phyloP scores from a whole-genome alignment of 768 basidiomycete species.

The Neoboletus magnificus region DNA sequence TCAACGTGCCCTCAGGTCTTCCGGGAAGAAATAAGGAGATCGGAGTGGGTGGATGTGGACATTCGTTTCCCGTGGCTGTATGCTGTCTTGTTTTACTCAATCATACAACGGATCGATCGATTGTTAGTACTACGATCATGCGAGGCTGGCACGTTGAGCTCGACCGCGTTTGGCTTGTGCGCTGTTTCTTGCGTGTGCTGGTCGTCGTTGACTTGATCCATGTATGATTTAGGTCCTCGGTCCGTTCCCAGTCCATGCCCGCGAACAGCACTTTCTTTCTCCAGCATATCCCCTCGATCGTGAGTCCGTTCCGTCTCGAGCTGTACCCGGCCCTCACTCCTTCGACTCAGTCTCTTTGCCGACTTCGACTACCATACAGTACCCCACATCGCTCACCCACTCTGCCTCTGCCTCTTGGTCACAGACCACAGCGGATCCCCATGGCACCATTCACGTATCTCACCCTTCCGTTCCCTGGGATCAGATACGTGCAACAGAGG shows the following conservation, averaged over 20 bases:
- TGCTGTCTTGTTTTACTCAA: background rate
- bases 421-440: slow-evolving; percentile 35
- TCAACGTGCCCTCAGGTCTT: slow-evolving; percentile 42
- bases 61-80: slow-evolving; percentile 3
- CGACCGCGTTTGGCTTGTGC: slow-evolving; percentile 29
- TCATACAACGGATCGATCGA: background rate
- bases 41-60: background rate
- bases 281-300: slow-evolving; percentile 71
- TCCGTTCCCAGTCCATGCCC: slow-evolving; percentile 79
- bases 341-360: slow-evolving; percentile 9
- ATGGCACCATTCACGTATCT: slow-evolving; percentile 56
- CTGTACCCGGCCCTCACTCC: background rate
- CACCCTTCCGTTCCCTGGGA: slow-evolving; percentile 67
- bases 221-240: slow-evolving; percentile 56
- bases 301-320: slow-evolving; percentile 32
- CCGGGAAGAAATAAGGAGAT: slow-evolving; percentile 57
- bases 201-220: background rate
- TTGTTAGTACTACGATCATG: slow-evolving; percentile 4
- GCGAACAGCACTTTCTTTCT: slow-evolving; percentile 80
- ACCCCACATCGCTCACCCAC: slow-evolving; percentile 53
- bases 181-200: slow-evolving; percentile 1
- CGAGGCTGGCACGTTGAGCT: slow-evolving; percentile 24
- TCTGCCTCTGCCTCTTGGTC: slow-evolving; percentile 55
- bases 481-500: slow-evolving; percentile 68
- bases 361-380: slow-evolving; percentile 28